Evolutionary conservation across 2,329 filamentous ascomycete species (phyloP).

Genomic region (Claviceps arundinis): DNA sequence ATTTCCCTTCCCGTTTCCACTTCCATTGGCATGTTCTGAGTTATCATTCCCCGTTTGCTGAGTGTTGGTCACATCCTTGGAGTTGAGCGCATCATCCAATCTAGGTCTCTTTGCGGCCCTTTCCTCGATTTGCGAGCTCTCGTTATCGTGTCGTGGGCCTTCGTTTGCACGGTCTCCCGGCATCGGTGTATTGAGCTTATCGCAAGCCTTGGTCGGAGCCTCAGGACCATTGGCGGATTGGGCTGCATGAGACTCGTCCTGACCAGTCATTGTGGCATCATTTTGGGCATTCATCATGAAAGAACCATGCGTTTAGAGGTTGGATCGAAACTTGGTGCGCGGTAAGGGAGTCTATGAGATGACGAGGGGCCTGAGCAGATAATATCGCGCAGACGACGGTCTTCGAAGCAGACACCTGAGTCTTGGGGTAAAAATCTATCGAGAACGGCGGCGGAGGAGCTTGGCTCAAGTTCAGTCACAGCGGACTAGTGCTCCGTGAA

Average conservation of each 20-base stretch:
- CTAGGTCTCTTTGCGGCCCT: constrained; percentile 48
- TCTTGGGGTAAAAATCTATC: not conserved
- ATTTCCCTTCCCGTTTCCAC: constrained; percentile 6
- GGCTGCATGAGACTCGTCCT: constrained; percentile 7
- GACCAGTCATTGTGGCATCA: constrained; percentile 12
- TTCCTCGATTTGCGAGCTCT: constrained; percentile 12
- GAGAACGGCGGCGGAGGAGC: not conserved
- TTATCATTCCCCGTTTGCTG: constrained; percentile 7
- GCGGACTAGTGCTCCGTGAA: not conserved
- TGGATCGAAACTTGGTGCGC: not conserved
- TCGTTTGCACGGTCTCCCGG: not conserved
- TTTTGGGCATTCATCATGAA: constrained; percentile 15
- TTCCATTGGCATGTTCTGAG: not conserved
- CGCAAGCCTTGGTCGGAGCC: not conserved
- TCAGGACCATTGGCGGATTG: constrained; percentile 1
- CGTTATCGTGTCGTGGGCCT: not conserved
- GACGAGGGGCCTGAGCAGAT: too few relatives aligned
- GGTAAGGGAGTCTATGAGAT: not conserved
- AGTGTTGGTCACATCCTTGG: constrained; percentile 7
- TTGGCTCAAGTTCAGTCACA: not conserved
- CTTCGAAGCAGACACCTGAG: not conserved
- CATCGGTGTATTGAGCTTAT: constrained; percentile 6
- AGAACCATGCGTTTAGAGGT: not conserved
- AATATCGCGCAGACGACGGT: not conserved
- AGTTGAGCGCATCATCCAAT: constrained; percentile 23